Evolutionary conservation across 1,284 basidiomycete genomes (phyloP), one percentile per base, ranked within the genome.

Genomic region (Cystobasidium pallidum): DNA sequence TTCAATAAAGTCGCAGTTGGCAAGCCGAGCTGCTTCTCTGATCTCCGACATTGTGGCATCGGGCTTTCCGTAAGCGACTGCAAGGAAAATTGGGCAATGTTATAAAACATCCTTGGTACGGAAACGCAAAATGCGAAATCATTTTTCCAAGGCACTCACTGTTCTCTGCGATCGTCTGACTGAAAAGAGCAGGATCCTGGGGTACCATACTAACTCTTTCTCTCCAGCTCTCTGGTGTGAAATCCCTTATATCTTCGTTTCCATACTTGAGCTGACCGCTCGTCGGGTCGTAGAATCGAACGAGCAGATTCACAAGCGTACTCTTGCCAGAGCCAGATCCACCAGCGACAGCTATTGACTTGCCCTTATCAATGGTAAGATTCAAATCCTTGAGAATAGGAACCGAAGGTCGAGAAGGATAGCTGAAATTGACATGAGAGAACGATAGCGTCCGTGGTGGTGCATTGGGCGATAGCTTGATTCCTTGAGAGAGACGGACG

Each of bases 1-100:
- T 87, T 91, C 91, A 51, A 99, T 89, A 79, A 97, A 99, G 77
- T 95, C 92, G 81, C 95, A 98, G 78, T 98, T 96, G 2, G 95
- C 94, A 75, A 91, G 86, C 13, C 88, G 84, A 0, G 94, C 94
- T 0, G 94, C 95, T 26, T 88, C 84, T 80, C 94, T 91, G 43
- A 99, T 91, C 72, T 96, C 86, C 74, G 88, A 87, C 32, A 89
- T 85, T 0, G 91, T 91, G 0, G 88, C 91, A 19, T 84, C 80
- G 3, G 86, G 84, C 43, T 88, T 85, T 2, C 95, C 94, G 79
- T 92, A 98, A 0, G 92, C 91, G 74, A 98, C 58, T 61, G 58
- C 10, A 30, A 26, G 11, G 24, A 54, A 19, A 21, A 11, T n/a
- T n/a, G n/a, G n/a, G n/a, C n/a, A n/a, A n/a, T n/a, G n/a, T n/a